Conservation (phyloP, 495 filamentous ascomycete species). For the Parathielavia hyrcaniae region DNA sequence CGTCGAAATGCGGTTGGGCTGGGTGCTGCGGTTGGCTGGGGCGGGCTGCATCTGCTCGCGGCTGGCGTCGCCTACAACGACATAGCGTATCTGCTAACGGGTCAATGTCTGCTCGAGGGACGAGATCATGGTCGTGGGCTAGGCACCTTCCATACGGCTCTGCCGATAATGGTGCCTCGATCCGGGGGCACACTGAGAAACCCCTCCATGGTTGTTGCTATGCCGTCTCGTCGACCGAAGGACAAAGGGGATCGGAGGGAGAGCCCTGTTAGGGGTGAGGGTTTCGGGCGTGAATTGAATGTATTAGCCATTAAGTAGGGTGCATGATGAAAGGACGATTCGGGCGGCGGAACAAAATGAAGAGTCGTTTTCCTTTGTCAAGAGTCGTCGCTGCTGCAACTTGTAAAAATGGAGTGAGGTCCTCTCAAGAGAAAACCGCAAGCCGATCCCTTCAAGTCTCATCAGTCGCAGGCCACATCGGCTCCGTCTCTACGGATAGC, state of each 20-base stretch:
- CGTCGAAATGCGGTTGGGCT: constrained; percentile 25
- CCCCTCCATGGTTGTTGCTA: constrained; percentile 47
- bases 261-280: constrained; percentile 9
- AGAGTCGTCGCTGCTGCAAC: not conserved
- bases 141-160: constrained; percentile 53
- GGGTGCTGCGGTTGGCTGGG: constrained; percentile 28
- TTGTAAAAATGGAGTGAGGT: not conserved
- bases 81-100: constrained; percentile 39
- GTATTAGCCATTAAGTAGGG: constrained; percentile 21
- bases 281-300: constrained; percentile 1
- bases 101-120: constrained; percentile 1
- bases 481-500: not conserved
- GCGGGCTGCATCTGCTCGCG: constrained; percentile 22
- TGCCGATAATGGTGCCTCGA: constrained; percentile 49
- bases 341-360: constrained; percentile 2
- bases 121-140: not conserved
- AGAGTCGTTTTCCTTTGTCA: constrained; percentile 10
- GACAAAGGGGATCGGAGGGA: constrained; percentile 14
- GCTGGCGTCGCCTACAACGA: constrained; percentile 37
- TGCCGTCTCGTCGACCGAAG: constrained; percentile 9
- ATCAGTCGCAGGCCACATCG: not conserved
- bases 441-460: not conserved
- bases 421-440: not conserved
- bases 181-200: constrained; percentile 50
- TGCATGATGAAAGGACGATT: constrained; percentile 17